A percentile compares a stretch with the other conserved stretches of the same genome.
Conservation (phyloP, 1,284 basidiomycete genomes). For the Blastosporella zonata region DNA sequence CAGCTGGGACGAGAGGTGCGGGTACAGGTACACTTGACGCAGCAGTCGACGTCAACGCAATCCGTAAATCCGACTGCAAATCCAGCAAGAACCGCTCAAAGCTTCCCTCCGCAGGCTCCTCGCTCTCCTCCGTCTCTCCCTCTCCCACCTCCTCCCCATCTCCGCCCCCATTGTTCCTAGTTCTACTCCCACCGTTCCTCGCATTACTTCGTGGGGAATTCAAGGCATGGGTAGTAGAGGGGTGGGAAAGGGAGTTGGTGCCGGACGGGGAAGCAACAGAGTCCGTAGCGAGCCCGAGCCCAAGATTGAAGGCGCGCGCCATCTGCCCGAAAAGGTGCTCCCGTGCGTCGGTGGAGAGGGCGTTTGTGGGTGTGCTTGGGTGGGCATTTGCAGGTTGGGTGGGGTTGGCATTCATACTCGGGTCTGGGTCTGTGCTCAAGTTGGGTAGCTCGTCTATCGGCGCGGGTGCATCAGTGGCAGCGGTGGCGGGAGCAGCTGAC, state of each 20-base stretch:
- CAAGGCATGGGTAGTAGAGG: no score
- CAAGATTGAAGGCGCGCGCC: slow-evolving; percentile 71
- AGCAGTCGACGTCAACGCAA: slow-evolving; percentile 54
- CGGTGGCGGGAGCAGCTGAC: not conserved
- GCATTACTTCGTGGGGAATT: no score
- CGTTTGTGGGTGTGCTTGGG: not conserved
- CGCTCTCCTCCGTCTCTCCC: no score
- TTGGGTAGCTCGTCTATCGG: not conserved
- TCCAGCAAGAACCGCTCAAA: slow-evolving; percentile 77
- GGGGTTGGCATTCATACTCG: not conserved
- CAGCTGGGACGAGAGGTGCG: not conserved
- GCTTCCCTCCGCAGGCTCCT: slow-evolving; percentile 59
- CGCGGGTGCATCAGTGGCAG: not conserved
- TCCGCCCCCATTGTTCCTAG: no score
- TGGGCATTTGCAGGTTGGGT: not conserved
- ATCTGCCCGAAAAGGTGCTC: slow-evolving; percentile 71
- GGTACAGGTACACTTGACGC: not conserved
- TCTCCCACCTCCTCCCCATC: no score
- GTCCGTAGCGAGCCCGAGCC: slow-evolving; percentile 47
- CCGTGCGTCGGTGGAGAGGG: slow-evolving; percentile 43
- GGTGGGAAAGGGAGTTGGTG: not conserved
- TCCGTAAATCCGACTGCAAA: slow-evolving; percentile 64
- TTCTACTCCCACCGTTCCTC: no score
- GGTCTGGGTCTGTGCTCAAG: not conserved
- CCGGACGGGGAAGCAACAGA: not conserved